Base-by-base conservation (phyloP, 345 rosid genomes). In the Arabidopsis thaliana region DNA sequence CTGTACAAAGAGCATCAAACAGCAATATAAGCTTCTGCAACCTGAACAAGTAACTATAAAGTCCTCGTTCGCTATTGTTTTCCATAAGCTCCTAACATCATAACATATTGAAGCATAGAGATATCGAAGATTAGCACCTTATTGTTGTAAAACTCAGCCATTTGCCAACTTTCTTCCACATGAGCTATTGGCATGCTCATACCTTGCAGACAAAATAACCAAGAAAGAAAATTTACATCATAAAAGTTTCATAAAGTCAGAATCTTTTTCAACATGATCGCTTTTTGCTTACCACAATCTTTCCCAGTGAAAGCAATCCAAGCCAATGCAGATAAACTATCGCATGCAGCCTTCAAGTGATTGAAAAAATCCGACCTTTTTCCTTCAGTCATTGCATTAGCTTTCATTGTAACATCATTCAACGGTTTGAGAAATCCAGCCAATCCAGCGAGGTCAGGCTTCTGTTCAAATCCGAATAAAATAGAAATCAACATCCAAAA, bases 101-200 rank as follows among this genome's bases (percentile, higher is more conserved):
- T 10, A 25, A 7, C 51, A 61, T n/a, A 40, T 22, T 25, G 28
- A 25, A 51, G 16, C 60, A 62, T 3, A 62, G 8, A 12, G 37
- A 62, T 30, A 8, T 3, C 25, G 41, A 61, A 6, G 22, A 44
- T 7, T 38, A 57, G 72, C 80, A 96, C 99, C 99, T 96, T 96
- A 74, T 96, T 96, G 74, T 75, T 89, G 87, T 96, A 96, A 85
- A 96, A 96, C 76, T 96, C 99, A 71, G 98, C 96, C 88, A 83
- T 87, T 79, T 96, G 97, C 99, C 98, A 96, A 80, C 98, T 89
- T 80, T 96, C 99, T 84, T 95, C 99, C 73, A 93, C 94, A 65
- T 93, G 97, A 48, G 96, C 96, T 24, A 86, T 88, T 40, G 99
- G 99, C 99, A 93, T 93, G 83, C 87, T 88, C 98, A 93, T 90